Evolutionary conservation across 495 filamentous ascomycete genomes (phyloP), one percentile per base, ranked within the genome.

Genomic region (Opeltia flavorubescens): DNA sequence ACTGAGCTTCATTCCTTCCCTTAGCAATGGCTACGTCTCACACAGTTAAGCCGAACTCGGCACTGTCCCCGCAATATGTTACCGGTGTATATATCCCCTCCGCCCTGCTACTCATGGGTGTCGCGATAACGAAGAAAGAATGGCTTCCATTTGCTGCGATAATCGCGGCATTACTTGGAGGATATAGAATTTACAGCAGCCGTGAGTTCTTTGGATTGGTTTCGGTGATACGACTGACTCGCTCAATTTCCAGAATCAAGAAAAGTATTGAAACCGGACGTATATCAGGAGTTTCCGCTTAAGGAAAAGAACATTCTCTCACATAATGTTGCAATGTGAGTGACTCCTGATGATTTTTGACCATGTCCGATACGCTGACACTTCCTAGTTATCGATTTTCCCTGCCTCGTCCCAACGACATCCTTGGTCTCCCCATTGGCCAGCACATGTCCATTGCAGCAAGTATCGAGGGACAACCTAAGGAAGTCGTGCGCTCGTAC

Each of bases 381-480:
- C n/a, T 17, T 7, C 11, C 7, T 27, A 71, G 72, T 67, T 95
- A 98, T 72, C 87, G 88, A 55, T 95, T 96, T 65, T 65, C 69
- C 34, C 82, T 98, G 29, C 89, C 89, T 41, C 63, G 71, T 47
- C 67, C 78, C 18, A 81, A 70, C 50, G 74, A 84, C 56, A 87
- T 95, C 62, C 84, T 98, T 51, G 89, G 91, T 55, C 81, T 98
- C 17, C 91, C 91, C 47, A 98, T 95, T 66, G 91, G 91, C 55
- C 91, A 98, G 63, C 91, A 98, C 69, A 94, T 98, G 69, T 95
- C 89, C 50, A 83, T 98, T 59, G 82, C 81, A 54, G 89, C 89
- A 29, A 77, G 65, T 43, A 79, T 91, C 44, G 76, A 81, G 48
- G 83, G 83, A 50, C 69, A 76, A 54, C 72, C 70, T 50, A 94